Base-by-base conservation (phyloP, 306 rosid genomes). In the Dalbergia cochinchinensis region DNA sequence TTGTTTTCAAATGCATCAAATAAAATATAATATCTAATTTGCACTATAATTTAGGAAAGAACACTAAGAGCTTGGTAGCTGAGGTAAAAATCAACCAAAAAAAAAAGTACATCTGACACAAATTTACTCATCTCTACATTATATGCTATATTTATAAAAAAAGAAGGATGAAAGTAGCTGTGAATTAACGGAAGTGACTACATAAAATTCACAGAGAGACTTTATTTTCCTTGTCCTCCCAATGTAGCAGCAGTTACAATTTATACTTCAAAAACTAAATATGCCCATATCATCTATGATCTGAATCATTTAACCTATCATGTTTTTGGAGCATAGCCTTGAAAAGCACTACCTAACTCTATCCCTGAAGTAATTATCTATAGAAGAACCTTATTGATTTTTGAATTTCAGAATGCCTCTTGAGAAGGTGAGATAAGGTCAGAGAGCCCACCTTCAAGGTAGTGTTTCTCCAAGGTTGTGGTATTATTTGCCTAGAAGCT, bases 311-410 rank as follows among this genome's bases (percentile, higher is more conserved):
- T 74, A 7, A 31, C 69, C 20, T 3, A 22, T 59, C 10, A 20
- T 42, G 15, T 26, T 51, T 77, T 65, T 51, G 42, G n/a, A 51
- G 55, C 55, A 53, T 19, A 47, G 55, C 65, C n/a, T 6, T 50
- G 34, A 58, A 74, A 74, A 61, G 16, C 31, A 22, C 59, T 13
- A 31, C 42, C 73, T 51, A 55, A 54, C 35, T 55, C 77, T 18
- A 55, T 4, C 26, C 41, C 57, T 69, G 3, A 26, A 69, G 61
- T 26, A 8, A 13, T 48, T 31, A 50, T 48, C 41, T 6, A 37
- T 37, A 37, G 41, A 69, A 69, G 41, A 14, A 44, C 34, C 13
- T 62, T 37, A 1, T 4, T 6, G 7, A 37, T 37, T 37, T 37
- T 37, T 37, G 5, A 37, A 37, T 37, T 37, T 37, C 41, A 37